Conservation (phyloP, 805 yeast species). For the Kodamaea leandrae region DNA sequence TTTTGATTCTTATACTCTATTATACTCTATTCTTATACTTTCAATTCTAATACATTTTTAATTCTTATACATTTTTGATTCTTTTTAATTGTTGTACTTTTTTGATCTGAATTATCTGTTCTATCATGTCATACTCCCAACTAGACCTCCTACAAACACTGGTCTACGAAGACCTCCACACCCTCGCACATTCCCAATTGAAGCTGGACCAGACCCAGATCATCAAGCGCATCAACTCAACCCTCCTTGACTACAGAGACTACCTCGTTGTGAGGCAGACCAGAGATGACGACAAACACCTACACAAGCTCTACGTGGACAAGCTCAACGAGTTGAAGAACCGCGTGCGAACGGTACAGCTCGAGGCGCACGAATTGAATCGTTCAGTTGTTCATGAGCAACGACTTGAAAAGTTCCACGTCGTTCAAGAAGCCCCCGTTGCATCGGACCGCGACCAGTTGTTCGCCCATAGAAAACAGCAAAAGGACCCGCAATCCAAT, state of each 20-base stretch:
- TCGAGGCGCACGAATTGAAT: constrained; percentile 25
- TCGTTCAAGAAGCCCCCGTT: neutral
- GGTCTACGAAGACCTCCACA: constrained; percentile 18
- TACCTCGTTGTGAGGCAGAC: neutral
- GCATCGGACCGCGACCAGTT: constrained; percentile 16
- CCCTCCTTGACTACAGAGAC: constrained; percentile 8
- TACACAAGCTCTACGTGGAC: constrained; percentile 4
- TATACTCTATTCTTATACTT: no score
- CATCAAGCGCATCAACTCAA: constrained; percentile 9
- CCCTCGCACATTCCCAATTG: constrained; percentile 13
- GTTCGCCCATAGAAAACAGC: constrained; percentile 22
- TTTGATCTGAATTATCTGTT: neutral
- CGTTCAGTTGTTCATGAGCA: constrained; percentile 29
- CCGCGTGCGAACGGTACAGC: constrained; percentile 29
- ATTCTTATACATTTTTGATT: neutral
- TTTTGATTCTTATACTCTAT: no score
- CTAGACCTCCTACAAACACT: constrained; percentile 24
- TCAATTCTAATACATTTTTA: no score
- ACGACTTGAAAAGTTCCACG: constrained; percentile 25
- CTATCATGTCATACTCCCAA: constrained; percentile 7
- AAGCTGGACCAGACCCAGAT: constrained; percentile 11
- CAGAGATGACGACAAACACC: constrained; percentile 1
- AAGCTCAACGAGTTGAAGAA: constrained; percentile 18
- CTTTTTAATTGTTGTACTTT: neutral
- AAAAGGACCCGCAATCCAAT: constrained; percentile 19